A percentile compares a stretch with the other conserved stretches of the same genome.
Evolutionary conservation across 805 yeast genomes (phyloP).

Genomic region (Sugiyamaella valdiviana): DNA sequence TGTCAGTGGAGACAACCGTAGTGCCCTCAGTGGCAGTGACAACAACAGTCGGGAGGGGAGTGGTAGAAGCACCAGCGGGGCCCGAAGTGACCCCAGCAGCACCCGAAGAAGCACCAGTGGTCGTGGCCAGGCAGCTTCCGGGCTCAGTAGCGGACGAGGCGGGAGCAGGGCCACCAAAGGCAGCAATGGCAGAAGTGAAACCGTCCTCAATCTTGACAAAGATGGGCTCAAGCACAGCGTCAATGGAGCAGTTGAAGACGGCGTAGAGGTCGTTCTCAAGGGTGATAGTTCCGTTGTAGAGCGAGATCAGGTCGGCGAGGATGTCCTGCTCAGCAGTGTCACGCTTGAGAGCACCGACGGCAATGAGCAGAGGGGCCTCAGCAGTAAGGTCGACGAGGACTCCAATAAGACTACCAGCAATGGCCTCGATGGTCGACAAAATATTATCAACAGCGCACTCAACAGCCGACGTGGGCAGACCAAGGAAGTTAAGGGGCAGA

Average conservation of each 20-base stretch:
- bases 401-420: not conserved
- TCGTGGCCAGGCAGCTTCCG: not conserved
- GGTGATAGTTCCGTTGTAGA: not conserved
- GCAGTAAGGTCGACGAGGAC: not conserved
- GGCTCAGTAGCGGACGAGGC: not conserved
- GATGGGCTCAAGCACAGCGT: not conserved
- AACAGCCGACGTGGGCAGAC: constrained; percentile 28
- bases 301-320: not conserved
- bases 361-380: not conserved
- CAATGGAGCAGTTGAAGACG: not conserved
- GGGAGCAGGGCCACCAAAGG: not conserved
- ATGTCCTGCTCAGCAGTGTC: not conserved
- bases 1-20: not conserved
- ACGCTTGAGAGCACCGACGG: not conserved
- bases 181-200: not conserved
- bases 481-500: not conserved
- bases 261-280: not conserved
- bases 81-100: not conserved
- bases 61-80: not conserved
- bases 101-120: not conserved
- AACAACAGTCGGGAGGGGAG: not conserved
- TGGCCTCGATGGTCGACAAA: not conserved
- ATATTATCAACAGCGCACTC: constrained; percentile 27
- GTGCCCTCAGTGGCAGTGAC: not conserved
- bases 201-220: not conserved